Base-by-base conservation (phyloP, 805 yeast species). In the Pichia gijzeniarum region DNA sequence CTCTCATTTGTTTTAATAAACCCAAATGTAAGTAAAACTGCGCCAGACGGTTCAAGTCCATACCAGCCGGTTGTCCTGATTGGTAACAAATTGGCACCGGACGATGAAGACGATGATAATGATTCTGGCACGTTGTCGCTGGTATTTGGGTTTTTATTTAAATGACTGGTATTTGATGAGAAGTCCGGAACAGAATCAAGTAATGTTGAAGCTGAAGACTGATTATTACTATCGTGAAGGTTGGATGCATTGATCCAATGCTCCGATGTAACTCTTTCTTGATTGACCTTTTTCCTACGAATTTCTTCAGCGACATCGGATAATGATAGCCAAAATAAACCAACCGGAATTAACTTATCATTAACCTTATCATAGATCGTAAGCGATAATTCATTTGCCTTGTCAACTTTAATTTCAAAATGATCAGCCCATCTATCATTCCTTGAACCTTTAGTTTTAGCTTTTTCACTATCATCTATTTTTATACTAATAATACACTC, bases 241-340 rank as follows among this genome's bases (percentile, higher is more conserved):
- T 74, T 73, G 0, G 85, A 72, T 1, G 96, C 97, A 48, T 87
- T 76, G 7, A 87, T 85, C 99, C 98, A 93, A 28, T 56, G 55
- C 39, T 93, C 96, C 40, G 80, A 76, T 35, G 71, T 74, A 2
- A 80, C 85, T 48, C 76, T 66, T 35, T 85, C 86, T 56, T 78
- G 80, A 8, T 79, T 86, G 19, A 86, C 90, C 57, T 87, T 88
- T 62, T 82, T 84, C 57, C 93, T 85, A 65, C 99, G 86, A 45
- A 91, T 76, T 55, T 93, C 98, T 68, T 93, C 99, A 0, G 95
- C 89, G 36, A 93, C 77, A 63, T 93, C 99, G 3, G 95, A 81
- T 25, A 93, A 71, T 32, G 91, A 76, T 22, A 91, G 73, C 99
- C 99, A 93, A 56, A 85, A 79, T 33, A 93, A 73, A 8, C 95